Conservation (phyloP, 495 filamentous ascomycete species). For the Mytilinidion resinicola region DNA sequence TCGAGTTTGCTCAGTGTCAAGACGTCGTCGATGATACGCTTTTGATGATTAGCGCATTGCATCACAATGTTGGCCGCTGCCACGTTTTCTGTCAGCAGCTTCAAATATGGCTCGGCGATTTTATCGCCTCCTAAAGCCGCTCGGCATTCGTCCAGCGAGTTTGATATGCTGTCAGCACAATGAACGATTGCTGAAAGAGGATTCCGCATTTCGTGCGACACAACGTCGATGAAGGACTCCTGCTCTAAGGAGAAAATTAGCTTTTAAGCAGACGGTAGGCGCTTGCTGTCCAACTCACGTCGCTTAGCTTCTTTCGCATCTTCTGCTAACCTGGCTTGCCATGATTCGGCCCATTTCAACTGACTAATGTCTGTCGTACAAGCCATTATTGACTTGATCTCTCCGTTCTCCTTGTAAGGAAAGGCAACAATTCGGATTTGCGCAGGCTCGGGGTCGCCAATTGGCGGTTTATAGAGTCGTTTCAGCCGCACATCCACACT, state of each 20-base stretch:
- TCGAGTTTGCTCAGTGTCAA: slow-evolving; percentile 34
- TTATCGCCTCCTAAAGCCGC: background rate
- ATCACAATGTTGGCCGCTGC: slow-evolving; percentile 30
- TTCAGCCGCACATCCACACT: slow-evolving; percentile 11
- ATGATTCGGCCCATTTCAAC: slow-evolving; percentile 29
- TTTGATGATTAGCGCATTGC: slow-evolving; percentile 32
- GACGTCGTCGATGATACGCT: slow-evolving; percentile 36
- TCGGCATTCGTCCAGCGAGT: slow-evolving; percentile 6
- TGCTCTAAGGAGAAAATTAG: slow-evolving; percentile 9
- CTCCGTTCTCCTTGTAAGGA: slow-evolving; percentile 14
- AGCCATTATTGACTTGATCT: slow-evolving; percentile 14
- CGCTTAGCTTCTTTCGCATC: slow-evolving; percentile 30
- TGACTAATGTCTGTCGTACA: slow-evolving; percentile 30
- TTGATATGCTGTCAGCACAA: slow-evolving; percentile 31
- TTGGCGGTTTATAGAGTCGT: slow-evolving; percentile 13
- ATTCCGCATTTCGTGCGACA: slow-evolving; percentile 35
- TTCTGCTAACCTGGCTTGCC: slow-evolving; percentile 26
- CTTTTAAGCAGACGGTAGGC: too few relatives aligned
- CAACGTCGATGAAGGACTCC: slow-evolving; percentile 23
- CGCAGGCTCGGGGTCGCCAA: slow-evolving; percentile 13
- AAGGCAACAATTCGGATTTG: slow-evolving; percentile 17
- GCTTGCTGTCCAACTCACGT: background rate
- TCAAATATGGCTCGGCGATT: slow-evolving; percentile 18
- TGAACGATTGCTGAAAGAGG: slow-evolving; percentile 35
- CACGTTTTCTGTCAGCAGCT: slow-evolving; percentile 13